A percentile compares a stretch with the other conserved stretches of the same genome.
These are phyloP conservation scores for Fonsecaea monophora DNA, from an alignment of 2,329 filamentous ascomycete species.

Conservation along the genomic window DNA sequence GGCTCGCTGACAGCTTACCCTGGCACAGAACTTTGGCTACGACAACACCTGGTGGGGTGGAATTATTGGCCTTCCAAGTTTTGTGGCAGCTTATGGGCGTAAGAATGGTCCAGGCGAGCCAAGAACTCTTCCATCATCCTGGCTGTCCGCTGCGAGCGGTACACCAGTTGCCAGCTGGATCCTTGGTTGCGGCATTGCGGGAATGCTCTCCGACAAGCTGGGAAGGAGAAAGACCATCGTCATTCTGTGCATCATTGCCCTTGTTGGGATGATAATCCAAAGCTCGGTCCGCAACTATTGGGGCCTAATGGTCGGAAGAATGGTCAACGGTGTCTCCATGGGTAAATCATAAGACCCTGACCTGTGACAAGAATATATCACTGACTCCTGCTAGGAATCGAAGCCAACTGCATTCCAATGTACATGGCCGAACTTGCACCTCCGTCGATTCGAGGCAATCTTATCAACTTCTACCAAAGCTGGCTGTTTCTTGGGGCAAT, in stretches of 20 bases:
- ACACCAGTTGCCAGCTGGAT: slow-evolving; percentile 5
- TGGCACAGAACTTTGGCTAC: slow-evolving; percentile 32
- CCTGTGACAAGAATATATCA: not conserved
- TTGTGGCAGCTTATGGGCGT: slow-evolving; percentile 26
- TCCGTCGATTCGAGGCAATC: slow-evolving; percentile 61
- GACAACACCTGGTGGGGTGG: slow-evolving; percentile 37
- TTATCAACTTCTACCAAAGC: slow-evolving; percentile 12
- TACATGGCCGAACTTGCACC: slow-evolving; percentile 70
- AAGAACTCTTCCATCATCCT: slow-evolving; percentile 14
- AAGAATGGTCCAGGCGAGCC: slow-evolving; percentile 6
- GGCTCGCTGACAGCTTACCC: not conserved
- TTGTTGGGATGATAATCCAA: slow-evolving; percentile 34
- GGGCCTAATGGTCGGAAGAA: slow-evolving; percentile 41
- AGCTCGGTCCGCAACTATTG: slow-evolving; percentile 37
- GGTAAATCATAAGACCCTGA: slow-evolving; percentile 13
- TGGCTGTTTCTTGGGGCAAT: slow-evolving; percentile 2
- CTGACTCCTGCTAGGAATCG: slow-evolving; percentile 24
- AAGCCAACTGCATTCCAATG: slow-evolving; percentile 56
- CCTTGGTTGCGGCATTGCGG: slow-evolving; percentile 3
- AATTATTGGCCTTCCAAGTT: slow-evolving; percentile 29
- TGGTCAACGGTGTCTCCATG: slow-evolving; percentile 38
- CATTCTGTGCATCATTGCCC: slow-evolving; percentile 24
- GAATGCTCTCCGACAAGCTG: slow-evolving; percentile 14
- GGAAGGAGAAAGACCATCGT: slow-evolving; percentile 34
- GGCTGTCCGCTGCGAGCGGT: slow-evolving; percentile 16